Conservation (phyloP, 2,329 filamentous ascomycete genomes). For the Sporothrix phasma region DNA sequence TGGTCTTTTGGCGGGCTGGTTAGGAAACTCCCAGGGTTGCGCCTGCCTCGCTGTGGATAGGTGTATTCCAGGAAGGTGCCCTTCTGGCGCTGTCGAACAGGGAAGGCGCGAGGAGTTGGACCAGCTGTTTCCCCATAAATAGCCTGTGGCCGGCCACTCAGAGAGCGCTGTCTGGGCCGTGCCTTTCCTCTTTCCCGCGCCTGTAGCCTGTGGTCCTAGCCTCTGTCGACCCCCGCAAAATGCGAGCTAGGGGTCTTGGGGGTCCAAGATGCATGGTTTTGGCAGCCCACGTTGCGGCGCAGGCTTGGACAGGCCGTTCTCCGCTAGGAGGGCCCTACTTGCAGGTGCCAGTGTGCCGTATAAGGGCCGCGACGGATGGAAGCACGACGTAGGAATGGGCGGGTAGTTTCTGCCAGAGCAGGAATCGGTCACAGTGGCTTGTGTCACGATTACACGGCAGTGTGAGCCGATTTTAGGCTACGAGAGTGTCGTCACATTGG, state of each 20-base stretch:
- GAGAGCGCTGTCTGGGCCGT: neutral
- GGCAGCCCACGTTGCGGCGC: neutral
- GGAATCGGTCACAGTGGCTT: too few relatives aligned
- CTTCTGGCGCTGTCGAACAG: neutral
- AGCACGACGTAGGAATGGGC: too few relatives aligned
- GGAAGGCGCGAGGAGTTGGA: slow-evolving; percentile 11
- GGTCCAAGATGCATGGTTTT: neutral
- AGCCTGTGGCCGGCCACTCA: neutral
- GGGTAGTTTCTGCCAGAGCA: too few relatives aligned
- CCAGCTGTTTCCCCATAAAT: neutral
- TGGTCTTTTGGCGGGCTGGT: slow-evolving; percentile 3
- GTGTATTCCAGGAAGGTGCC: neutral
- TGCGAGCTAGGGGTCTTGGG: neutral
- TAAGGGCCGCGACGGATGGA: too few relatives aligned
- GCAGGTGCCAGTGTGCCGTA: neutral
- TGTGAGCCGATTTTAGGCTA: too few relatives aligned
- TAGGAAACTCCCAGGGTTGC: neutral
- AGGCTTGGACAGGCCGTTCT: neutral
- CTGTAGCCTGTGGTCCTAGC: neutral
- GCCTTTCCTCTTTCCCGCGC: slow-evolving; percentile 1
- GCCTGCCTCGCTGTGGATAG: neutral
- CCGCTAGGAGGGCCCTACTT: neutral
- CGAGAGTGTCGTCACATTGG: neutral
- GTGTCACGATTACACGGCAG: too few relatives aligned
- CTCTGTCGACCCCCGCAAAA: neutral